Evolutionary conservation across 805 yeast species (phyloP), one percentile per base, ranked within the genome.

Genomic region (Suhomyces vadensis): DNA sequence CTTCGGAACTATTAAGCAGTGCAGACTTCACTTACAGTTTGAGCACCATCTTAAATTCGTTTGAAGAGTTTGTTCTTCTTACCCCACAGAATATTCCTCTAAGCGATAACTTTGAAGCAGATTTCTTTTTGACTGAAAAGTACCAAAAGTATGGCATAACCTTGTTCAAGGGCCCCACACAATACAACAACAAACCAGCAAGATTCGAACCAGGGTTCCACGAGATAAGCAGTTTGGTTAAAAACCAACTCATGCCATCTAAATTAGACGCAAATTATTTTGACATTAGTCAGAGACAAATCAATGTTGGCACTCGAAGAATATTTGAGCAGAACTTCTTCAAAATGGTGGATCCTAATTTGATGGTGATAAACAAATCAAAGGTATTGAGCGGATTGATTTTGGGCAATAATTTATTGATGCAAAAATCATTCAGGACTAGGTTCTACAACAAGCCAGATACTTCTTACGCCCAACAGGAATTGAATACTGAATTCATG

Each of bases 11-110:
- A 23, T 35, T 31, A 16, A 31, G 35, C 31, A 35, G 17, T 16
- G 24, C 43, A 7, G 35, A 38, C n/a, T 54, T 51, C 14, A 55
- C 55, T 31, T 39, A 56, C 17, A 43, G 51, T 19, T 29, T 51
- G 35, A 44, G 64, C 7, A 60, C 70, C 8, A 47, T 70, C 9
- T 67, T 66, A 54, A 59, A 58, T 42, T 56, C 69, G 0, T 69
- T 67, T 43, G 65, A 62, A 36, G 64, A 65, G 21, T 52, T 56
- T 3, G 43, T 69, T 6, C 42, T 66, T 10, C 20, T 69, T 26
- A 55, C 62, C 7, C 57, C 66, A 9, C 54, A 61, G 31, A 48
- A 59, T 3, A 58, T 65, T 10, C 64, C 69, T 4, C 41, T 68
- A 43, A 39, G 54, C 11, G 38, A 44, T 14, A 35, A 45, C 16